These are phyloP conservation scores for Amylostereum areolatum DNA, from an alignment of 1,284 basidiomycete genomes.

Conservation along the genomic window DNA sequence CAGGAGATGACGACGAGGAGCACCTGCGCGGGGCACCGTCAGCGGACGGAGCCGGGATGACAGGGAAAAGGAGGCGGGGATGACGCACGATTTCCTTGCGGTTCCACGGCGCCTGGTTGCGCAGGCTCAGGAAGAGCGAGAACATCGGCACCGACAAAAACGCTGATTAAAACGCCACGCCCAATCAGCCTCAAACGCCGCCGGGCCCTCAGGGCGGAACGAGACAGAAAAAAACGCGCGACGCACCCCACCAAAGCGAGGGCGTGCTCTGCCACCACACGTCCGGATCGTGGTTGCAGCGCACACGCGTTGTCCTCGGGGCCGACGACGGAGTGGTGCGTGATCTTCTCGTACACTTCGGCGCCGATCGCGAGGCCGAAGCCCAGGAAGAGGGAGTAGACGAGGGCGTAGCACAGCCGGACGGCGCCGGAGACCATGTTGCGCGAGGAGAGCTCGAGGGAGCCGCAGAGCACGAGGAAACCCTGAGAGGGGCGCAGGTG, in stretches of 20 bases:
- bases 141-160: conserved; percentile 81
- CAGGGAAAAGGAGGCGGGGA: neutral
- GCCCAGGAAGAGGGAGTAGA: conserved; percentile 77
- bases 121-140: conserved; percentile 67
- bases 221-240: neutral
- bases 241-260: conserved; percentile 50
- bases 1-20: conserved; percentile 63
- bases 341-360: conserved; percentile 57
- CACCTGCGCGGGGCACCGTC: conserved; percentile 35
- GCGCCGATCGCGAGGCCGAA: conserved; percentile 84
- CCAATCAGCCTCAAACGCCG: neutral
- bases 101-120: conserved; percentile 71
- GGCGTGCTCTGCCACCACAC: conserved; percentile 59
- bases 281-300: conserved; percentile 45
- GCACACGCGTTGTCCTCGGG: conserved; percentile 57
- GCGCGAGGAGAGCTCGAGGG: conserved; percentile 75
- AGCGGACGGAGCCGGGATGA: neutral
- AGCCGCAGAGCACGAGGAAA: conserved; percentile 76
- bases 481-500: conserved; percentile 34
- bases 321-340: conserved; percentile 37
- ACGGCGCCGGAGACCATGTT: conserved; percentile 87
- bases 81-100: conserved; percentile 62
- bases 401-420: conserved; percentile 75
- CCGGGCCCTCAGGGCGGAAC: neutral
- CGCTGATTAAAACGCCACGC: conserved; percentile 37